Base-by-base conservation (phyloP, 768 basidiomycete genomes). In the Termitomyces heimii region DNA sequence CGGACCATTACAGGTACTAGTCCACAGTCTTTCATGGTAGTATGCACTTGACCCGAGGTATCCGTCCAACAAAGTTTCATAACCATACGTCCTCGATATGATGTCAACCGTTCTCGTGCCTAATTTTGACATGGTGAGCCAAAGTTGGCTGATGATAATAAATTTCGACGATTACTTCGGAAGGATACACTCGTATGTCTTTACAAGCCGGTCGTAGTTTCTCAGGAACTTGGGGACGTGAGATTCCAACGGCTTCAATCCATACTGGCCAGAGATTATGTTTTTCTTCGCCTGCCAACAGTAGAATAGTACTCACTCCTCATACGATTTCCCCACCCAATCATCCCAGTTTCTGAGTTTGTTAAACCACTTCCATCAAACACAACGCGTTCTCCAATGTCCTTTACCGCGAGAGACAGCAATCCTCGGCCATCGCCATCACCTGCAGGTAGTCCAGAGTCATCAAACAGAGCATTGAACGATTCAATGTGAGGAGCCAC, bases 381-480 rank as follows among this genome's bases (percentile, higher is more conserved):
- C 2, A 94, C 87, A n/a, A 94, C 92, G 59, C 94, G 91, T 64
- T 90, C 85, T 0, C 88, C 88, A 39, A 98, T 88, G 61, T 98
- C 92, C 62, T 86, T 82, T 13, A 98, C 66, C 8, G 83, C 92
- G 2, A 92, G 73, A 49, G 83, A 84, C 8, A 99, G 68, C 10
- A 98, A 70, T 0, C 97, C 97, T 34, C 79, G 79, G 1, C 90
- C 91, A 55, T 92, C 84, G 14, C 86, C 86, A 63, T 87, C 86
- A 10, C 88, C 86, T 45, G 78, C 67, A 56, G 86, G 83, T 54
- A 90, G 69, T n/a, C 89, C 89, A 53, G 89, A 86, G 69, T 96
- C 94, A 66, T 98, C 95, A 70, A 98, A 95, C 28, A 99, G 81
- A 16, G 93, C 87, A 71, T 98, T 96, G 80, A 99, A 98, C 39